Evolutionary conservation across 768 basidiomycete genomes (phyloP), one percentile per base, ranked within the genome.

Genomic region (Lactifluus piperatus): DNA sequence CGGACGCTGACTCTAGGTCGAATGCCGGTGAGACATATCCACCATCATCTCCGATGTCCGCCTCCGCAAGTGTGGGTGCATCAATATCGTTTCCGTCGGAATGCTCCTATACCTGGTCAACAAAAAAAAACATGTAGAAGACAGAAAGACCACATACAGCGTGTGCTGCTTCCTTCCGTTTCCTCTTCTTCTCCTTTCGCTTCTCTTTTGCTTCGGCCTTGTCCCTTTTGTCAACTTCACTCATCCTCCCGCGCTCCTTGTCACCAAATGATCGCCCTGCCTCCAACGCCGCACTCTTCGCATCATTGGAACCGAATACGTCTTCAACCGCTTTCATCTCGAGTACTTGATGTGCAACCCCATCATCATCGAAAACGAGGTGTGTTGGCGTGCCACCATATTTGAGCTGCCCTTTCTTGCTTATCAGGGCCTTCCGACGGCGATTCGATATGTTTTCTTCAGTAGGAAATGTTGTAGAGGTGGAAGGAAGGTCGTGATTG

Each of bases 301-400:
- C 83, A 58, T 79, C 80, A 18, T 60, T 68, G 29, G 66, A 62
- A 63, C 84, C 84, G 72, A 82, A 83, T 32, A 76, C 75, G 56
- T 84, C 84, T n/a, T 86, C 84, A 14, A 81, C 82, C 66, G 84
- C 83, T 34, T 84, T 81, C 71, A 94, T 77, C 74, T 94, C 91
- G 64, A 97, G 94, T 24, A 93, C 62, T 65, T 90, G 82, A 68
- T 90, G 91, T 36, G 85, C 76, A 6, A 79, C 75, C 5, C 97
- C 94, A 8, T 86, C 86, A 22, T 94, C 93, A 66, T 97, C 94
- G 66, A 97, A 99, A 7, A 97, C 74, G 34, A 95, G 76, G 71
- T 92, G 97, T 58, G 79, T 81, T 4, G 81, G 75, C 54, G 78
- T 65, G 13, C 81, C 82, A 2, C 84, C 80, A 54, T 69, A 74